Evolutionary conservation across 2,329 filamentous ascomycete genomes (phyloP).

Genomic region (Elsinoe fawcettii): DNA sequence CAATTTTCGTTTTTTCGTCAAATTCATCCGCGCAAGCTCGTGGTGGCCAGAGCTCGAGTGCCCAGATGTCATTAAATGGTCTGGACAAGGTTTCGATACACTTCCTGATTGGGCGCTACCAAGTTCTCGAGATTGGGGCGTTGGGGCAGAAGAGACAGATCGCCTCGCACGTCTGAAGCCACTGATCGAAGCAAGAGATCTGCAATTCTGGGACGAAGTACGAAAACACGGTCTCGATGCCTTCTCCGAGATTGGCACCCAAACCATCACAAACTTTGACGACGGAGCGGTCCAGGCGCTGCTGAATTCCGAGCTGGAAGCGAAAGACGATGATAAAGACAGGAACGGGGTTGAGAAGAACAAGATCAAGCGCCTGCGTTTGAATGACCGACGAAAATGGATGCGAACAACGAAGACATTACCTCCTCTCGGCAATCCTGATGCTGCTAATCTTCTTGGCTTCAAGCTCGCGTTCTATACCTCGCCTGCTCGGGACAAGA

Average conservation of each 20-base stretch:
- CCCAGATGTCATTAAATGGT: constrained; percentile 41
- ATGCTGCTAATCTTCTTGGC: constrained; percentile 87
- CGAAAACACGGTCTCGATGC: constrained; percentile 68
- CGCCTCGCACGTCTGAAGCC: constrained; percentile 40
- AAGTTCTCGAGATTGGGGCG: constrained; percentile 54
- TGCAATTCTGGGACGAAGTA: constrained; percentile 73
- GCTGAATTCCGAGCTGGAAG: constrained; percentile 25
- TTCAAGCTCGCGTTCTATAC: constrained; percentile 97
- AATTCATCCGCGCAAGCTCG: constrained; percentile 80
- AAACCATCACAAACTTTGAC: constrained; percentile 55
- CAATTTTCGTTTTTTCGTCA: constrained; percentile 89
- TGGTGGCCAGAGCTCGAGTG: constrained; percentile 81
- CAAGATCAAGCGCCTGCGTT: constrained; percentile 37
- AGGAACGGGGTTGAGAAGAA: constrained; percentile 33
- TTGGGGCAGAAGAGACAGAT: constrained; percentile 61
- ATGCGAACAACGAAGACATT: constrained; percentile 72
- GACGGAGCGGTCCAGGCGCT: constrained; percentile 32
- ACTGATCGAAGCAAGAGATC: constrained; percentile 59
- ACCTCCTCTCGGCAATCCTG: constrained; percentile 77
- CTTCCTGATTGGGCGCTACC: constrained; percentile 84
- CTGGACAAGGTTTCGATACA: constrained; percentile 50
- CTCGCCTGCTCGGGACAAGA: constrained; percentile 63
- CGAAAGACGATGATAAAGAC: constrained; percentile 29
- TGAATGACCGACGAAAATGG: constrained; percentile 60
- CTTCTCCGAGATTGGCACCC: constrained; percentile 80